Evolutionary conservation across 495 filamentous ascomycete genomes (phyloP).

Genomic region (Glarea lozoyensis): DNA sequence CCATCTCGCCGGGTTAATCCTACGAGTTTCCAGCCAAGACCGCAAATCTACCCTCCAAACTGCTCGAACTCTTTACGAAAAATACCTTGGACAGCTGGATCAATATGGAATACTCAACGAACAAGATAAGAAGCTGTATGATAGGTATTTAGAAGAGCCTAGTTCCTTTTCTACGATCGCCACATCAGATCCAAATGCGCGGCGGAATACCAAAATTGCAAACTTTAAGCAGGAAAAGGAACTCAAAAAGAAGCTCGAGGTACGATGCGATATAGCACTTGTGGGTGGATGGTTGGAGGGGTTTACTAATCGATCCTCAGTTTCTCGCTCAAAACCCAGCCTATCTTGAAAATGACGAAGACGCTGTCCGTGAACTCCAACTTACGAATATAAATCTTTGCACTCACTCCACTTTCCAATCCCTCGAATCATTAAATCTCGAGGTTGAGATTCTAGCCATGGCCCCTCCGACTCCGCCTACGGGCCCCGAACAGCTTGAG

Average conservation of each 20-base stretch:
- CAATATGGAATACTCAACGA: slow-evolving; percentile 64
- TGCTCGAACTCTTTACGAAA: slow-evolving; percentile 62
- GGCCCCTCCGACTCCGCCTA: slow-evolving; percentile 37
- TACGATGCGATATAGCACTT: no score
- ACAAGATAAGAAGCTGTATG: slow-evolving; percentile 61
- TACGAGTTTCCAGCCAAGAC: slow-evolving; percentile 42
- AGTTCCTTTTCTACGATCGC: slow-evolving; percentile 60
- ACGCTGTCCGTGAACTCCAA: slow-evolving; percentile 66
- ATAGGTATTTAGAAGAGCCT: slow-evolving; percentile 57
- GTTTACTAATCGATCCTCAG: slow-evolving; percentile 25
- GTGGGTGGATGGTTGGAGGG: not conserved
- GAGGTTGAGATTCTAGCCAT: slow-evolving; percentile 75
- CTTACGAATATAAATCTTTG: slow-evolving; percentile 63
- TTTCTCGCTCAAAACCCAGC: slow-evolving; percentile 51
- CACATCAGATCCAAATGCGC: slow-evolving; percentile 57
- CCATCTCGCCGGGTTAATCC: slow-evolving; percentile 57
- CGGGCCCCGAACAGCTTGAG: slow-evolving; percentile 14
- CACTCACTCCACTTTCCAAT: slow-evolving; percentile 74
- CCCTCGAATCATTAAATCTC: slow-evolving; percentile 72
- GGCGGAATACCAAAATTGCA: slow-evolving; percentile 75
- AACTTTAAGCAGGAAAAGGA: slow-evolving; percentile 82
- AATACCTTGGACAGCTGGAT: slow-evolving; percentile 66
- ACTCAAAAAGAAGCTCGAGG: slow-evolving; percentile 74
- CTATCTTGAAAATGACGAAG: slow-evolving; percentile 62
- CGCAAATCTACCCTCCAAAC: slow-evolving; percentile 54